Percentiles rank a stretch among this genome's conserved stretches.
phyloP scores from a whole-genome alignment of 495 filamentous ascomycete genomes.

The Astrothelium subdiscretum region DNA sequence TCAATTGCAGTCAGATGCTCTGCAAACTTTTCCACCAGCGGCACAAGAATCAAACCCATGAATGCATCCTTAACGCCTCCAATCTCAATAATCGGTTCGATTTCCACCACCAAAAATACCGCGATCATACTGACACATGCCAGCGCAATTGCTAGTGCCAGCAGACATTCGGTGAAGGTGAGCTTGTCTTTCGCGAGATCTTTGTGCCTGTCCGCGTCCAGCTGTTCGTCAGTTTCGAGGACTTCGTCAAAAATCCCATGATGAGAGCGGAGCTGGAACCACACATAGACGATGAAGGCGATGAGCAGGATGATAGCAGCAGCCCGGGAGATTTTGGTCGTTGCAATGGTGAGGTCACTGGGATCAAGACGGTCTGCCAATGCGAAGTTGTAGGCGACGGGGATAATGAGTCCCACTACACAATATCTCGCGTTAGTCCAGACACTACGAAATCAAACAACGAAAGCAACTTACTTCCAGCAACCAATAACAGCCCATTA shows the following conservation, averaged over 20 bases:
- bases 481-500: slow-evolving; percentile 64
- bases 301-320: slow-evolving; percentile 67
- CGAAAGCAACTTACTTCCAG: slow-evolving; percentile 27
- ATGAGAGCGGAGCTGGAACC: slow-evolving; percentile 74
- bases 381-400: slow-evolving; percentile 61
- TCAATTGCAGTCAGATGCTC: slow-evolving; percentile 86
- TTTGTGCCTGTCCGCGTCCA: slow-evolving; percentile 55
- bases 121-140: slow-evolving; percentile 70
- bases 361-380: slow-evolving; percentile 34
- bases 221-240: slow-evolving; percentile 57
- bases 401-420: slow-evolving; percentile 62
- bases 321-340: slow-evolving; percentile 59
- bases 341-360: slow-evolving; percentile 33
- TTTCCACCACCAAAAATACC: slow-evolving; percentile 70
- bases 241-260: slow-evolving; percentile 65
- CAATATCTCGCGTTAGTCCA: neutral
- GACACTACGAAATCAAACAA: neutral
- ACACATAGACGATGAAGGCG: slow-evolving; percentile 63
- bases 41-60: slow-evolving; percentile 45
- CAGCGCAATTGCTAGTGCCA: slow-evolving; percentile 57
- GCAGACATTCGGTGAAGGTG: slow-evolving; percentile 60
- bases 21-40: slow-evolving; percentile 66
- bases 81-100: slow-evolving; percentile 56
- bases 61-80: slow-evolving; percentile 55
- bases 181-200: slow-evolving; percentile 58